phyloP scores from a whole-genome alignment of 1,284 basidiomycete species.

The Waitea zeae region DNA sequence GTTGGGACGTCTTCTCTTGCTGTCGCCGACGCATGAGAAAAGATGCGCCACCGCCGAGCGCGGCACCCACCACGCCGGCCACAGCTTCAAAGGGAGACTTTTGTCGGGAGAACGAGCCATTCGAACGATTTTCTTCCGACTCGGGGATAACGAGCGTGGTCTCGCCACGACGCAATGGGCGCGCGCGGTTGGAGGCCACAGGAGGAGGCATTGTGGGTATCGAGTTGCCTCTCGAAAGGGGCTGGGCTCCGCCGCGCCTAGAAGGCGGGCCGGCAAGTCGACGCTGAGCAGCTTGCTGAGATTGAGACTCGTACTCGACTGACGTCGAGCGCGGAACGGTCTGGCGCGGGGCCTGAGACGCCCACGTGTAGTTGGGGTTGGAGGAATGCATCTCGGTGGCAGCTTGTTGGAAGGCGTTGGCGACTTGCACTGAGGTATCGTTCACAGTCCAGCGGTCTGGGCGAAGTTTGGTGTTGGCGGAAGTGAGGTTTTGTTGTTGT shows the following conservation, averaged over 20 bases:
- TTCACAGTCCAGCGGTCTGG: conserved; percentile 56
- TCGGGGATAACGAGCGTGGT: too few species aligned
- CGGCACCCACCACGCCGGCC: conserved; percentile 31
- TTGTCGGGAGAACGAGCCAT: conserved; percentile 18
- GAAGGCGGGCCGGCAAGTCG: conserved; percentile 41
- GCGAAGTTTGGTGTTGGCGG: conserved; percentile 24
- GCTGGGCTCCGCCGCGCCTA: conserved; percentile 18
- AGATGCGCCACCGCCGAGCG: conserved; percentile 34
- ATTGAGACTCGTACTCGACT: conserved; percentile 58
- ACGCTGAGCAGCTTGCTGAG: conserved; percentile 30
- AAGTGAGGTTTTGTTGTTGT: conserved; percentile 27
- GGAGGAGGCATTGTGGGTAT: too few species aligned
- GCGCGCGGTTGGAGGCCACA: too few species aligned
- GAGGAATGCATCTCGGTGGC: conserved; percentile 25
- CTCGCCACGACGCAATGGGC: too few species aligned
- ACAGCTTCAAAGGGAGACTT: conserved; percentile 48
- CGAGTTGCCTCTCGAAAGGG: conserved; percentile 34
- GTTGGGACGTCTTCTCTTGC: conserved; percentile 23
- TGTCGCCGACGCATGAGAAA: conserved; percentile 34
- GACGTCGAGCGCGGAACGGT: conserved; percentile 52
- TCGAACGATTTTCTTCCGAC: conserved; percentile 25
- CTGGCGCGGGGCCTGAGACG: conserved; percentile 38
- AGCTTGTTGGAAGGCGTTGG: conserved; percentile 61
- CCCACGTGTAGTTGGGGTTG: conserved; percentile 44
- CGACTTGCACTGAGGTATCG: conserved; percentile 74